Conservation (phyloP, 306 rosid genomes). For the Castanea crenata region DNA sequence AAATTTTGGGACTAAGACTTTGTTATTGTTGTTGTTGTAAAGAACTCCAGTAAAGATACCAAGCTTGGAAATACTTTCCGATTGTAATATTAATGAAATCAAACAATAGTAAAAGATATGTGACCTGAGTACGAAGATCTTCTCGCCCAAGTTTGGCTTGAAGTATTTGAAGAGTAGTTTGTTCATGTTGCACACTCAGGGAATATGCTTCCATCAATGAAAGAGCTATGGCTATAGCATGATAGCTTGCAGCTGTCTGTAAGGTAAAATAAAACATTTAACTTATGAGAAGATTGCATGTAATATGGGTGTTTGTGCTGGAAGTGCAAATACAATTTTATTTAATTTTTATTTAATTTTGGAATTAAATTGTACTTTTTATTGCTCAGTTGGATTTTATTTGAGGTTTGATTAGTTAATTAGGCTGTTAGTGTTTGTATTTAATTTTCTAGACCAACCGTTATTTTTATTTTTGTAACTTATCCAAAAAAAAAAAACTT, state of each 20-base stretch:
- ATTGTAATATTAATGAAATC: neutral
- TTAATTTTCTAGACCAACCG: too few species aligned
- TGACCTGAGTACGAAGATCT: constrained; percentile 97
- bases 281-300: constrained; percentile 5
- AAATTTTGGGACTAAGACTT: too few species aligned
- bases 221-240: constrained; percentile 97
- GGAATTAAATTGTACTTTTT: too few species aligned
- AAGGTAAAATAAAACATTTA: constrained; percentile 23
- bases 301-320: neutral
- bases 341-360: too few species aligned
- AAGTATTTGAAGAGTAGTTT: constrained; percentile 90
- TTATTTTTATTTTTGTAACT: too few species aligned
- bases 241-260: constrained; percentile 98
- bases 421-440: too few species aligned
- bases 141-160: constrained; percentile 81
- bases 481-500: too few species aligned
- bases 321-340: too few species aligned
- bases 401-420: too few species aligned
- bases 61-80: neutral
- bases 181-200: constrained; percentile 95
- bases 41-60: neutral
- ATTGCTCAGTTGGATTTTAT: too few species aligned
- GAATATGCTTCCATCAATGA: constrained; percentile 97
- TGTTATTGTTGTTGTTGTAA: too few species aligned
- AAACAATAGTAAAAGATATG: neutral